Conservation (phyloP, 768 basidiomycete species). For the Guyanaporus albipodus region DNA sequence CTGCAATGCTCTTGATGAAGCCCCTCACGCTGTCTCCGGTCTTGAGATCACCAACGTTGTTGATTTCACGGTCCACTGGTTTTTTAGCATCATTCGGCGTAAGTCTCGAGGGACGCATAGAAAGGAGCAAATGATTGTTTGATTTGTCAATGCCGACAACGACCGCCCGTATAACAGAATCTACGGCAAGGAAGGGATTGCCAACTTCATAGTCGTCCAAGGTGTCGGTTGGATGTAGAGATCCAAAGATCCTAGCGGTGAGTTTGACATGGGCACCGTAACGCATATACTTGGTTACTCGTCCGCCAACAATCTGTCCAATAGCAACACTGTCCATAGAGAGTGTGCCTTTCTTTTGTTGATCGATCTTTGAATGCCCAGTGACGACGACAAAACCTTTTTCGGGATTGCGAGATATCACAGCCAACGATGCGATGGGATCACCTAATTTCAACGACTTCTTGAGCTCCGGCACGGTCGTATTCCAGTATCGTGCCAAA, state of each 20-base stretch:
- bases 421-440: constrained; percentile 68
- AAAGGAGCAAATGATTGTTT: constrained; percentile 70
- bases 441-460: constrained; percentile 63
- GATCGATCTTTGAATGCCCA: constrained; percentile 58
- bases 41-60: constrained; percentile 55
- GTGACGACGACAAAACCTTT: constrained; percentile 86
- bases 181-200: constrained; percentile 53
- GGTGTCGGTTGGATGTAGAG: constrained; percentile 76
- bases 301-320: constrained; percentile 77
- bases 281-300: constrained; percentile 69
- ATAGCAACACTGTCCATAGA: constrained; percentile 62
- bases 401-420: constrained; percentile 85
- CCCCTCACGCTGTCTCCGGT: constrained; percentile 78
- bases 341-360: constrained; percentile 47
- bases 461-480: constrained; percentile 65
- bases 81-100: constrained; percentile 45
- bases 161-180: constrained; percentile 63
- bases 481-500: constrained; percentile 72
- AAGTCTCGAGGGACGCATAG: constrained; percentile 72
- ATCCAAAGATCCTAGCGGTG: constrained; percentile 63
- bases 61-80: constrained; percentile 68
- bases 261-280: constrained; percentile 79
- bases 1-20: constrained; percentile 82
- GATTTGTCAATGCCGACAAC: constrained; percentile 67
- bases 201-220: constrained; percentile 73